phyloP scores from a whole-genome alignment of 108 stramenopile species.

The Nitzschia sp. region DNA sequence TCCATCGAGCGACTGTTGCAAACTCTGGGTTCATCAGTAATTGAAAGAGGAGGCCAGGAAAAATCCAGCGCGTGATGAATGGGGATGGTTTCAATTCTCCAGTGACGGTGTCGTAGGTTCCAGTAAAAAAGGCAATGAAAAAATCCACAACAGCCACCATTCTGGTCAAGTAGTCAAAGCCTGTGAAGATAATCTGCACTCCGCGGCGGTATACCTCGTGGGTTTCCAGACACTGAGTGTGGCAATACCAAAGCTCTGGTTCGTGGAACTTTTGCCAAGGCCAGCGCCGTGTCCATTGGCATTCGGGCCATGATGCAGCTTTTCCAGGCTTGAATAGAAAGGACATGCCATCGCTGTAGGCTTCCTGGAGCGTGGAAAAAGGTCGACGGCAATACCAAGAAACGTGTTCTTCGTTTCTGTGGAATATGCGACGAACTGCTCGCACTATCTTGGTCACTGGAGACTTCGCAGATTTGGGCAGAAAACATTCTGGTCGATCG shows the following conservation, averaged over 20 bases:
- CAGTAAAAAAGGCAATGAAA: constrained; percentile 81
- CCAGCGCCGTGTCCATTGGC: constrained; percentile 4
- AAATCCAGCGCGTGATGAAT: constrained; percentile 65
- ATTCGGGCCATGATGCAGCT: constrained; percentile 33
- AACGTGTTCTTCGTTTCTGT: not conserved
- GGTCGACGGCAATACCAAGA: constrained; percentile 45
- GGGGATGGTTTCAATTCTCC: constrained; percentile 62
- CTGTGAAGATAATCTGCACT: constrained; percentile 41
- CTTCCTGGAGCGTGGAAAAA: constrained; percentile 25
- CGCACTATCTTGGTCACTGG: not conserved
- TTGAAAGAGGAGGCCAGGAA: constrained; percentile 71
- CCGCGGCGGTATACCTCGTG: constrained; percentile 30
- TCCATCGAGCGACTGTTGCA: constrained; percentile 31
- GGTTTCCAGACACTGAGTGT: constrained; percentile 18
- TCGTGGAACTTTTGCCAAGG: constrained; percentile 1
- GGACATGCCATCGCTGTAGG: constrained; percentile 12
- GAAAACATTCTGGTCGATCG: constrained; percentile 9
- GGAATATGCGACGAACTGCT: not conserved
- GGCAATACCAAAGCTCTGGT: constrained; percentile 42
- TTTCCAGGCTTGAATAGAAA: constrained; percentile 26
- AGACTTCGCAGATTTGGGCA: not conserved
- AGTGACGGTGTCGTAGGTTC: constrained; percentile 50
- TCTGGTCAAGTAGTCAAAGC: constrained; percentile 49
- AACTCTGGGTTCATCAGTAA: constrained; percentile 75
- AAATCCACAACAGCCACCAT: constrained; percentile 69